A percentile compares a stretch with the other conserved stretches of the same genome.
These are phyloP conservation scores for Gastrolobium bilobum DNA, from an alignment of 306 rosid species.

Conservation along the genomic window DNA sequence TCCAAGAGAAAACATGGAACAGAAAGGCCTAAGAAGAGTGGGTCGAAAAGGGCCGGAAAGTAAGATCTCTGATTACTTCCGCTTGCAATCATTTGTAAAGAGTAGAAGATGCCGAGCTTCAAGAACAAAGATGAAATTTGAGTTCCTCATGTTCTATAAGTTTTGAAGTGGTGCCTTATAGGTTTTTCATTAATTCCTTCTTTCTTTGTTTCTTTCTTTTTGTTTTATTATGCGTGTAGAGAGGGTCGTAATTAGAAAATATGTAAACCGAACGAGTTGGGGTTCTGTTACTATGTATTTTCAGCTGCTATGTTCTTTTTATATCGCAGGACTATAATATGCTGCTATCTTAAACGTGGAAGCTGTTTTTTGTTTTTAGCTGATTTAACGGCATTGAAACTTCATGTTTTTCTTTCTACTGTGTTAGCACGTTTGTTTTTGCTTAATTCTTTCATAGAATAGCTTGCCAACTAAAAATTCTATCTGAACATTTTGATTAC, in stretches of 20 bases:
- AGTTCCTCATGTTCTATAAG: constrained; percentile 23
- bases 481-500: background rate
- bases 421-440: background rate
- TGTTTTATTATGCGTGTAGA: background rate
- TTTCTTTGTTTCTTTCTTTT: background rate
- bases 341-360: background rate
- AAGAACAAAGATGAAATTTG: constrained; percentile 71
- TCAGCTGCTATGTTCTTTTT: constrained; percentile 14
- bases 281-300: background rate
- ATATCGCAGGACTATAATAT: background rate
- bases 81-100: constrained; percentile 55
- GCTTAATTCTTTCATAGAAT: background rate
- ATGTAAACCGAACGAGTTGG: constrained; percentile 1
- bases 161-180: constrained; percentile 10
- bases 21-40: constrained; percentile 61
- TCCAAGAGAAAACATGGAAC: constrained; percentile 57
- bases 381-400: background rate
- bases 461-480: background rate
- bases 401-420: background rate
- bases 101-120: constrained; percentile 83
- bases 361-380: background rate
- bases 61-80: constrained; percentile 46
- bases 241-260: background rate
- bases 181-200: constrained; percentile 22
- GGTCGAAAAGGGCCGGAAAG: constrained; percentile 61